Evolutionary conservation across 75 land plant species (phyloP).

Genomic region (Adiantum capillusveneris): DNA sequence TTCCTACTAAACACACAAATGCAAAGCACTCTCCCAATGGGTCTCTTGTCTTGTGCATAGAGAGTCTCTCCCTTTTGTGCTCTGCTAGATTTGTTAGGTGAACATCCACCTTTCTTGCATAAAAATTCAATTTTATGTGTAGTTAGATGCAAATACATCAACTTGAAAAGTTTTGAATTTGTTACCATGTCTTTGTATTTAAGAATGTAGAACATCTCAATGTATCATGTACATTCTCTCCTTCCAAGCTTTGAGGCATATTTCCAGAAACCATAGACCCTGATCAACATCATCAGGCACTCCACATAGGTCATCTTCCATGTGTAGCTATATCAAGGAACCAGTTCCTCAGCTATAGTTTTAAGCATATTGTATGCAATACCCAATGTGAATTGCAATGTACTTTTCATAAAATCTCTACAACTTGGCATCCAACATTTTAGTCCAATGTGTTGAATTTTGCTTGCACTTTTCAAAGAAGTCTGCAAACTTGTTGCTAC

Average conservation of each 20-base stretch:
- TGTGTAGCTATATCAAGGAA: slow-evolving; percentile 29
- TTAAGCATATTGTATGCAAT: too few species aligned
- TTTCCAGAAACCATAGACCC: slow-evolving; percentile 64
- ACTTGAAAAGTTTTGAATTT: too few species aligned
- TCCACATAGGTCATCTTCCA: slow-evolving; percentile 67
- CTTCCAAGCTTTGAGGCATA: slow-evolving; percentile 46
- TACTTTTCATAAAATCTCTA: slow-evolving; percentile 48
- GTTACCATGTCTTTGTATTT: slow-evolving; percentile 48
- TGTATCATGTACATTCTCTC: slow-evolving; percentile 40
- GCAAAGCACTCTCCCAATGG: too few species aligned
- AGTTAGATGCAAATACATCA: too few species aligned
- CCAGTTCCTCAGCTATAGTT: too few species aligned
- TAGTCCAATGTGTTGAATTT: slow-evolving; percentile 31
- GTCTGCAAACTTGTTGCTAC: slow-evolving; percentile 23
- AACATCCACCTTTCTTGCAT: too few species aligned
- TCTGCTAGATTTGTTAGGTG: too few species aligned
- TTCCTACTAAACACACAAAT: too few species aligned
- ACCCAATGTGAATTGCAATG: background rate
- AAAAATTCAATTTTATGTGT: too few species aligned
- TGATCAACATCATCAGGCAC: slow-evolving; percentile 42
- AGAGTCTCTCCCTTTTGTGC: too few species aligned
- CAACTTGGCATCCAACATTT: slow-evolving; percentile 35
- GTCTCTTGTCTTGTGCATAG: too few species aligned
- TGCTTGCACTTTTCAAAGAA: slow-evolving; percentile 43
- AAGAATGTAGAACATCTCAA: slow-evolving; percentile 59